Evolutionary conservation across 2,329 filamentous ascomycete genomes (phyloP).

Genomic region (Exophiala mesophila): DNA sequence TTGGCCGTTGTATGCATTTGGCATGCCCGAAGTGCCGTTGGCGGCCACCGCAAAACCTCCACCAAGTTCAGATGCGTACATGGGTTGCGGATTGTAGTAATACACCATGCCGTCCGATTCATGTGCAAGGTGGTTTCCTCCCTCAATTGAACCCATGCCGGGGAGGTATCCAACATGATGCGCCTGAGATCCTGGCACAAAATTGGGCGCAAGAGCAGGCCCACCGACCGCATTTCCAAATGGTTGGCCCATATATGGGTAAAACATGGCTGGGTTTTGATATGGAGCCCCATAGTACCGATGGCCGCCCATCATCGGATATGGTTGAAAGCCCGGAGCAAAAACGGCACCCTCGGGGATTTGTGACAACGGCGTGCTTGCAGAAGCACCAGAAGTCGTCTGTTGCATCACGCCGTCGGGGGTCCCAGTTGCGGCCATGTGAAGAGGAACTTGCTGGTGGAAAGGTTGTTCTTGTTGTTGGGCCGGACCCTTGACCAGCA

Average conservation of each 20-base stretch:
- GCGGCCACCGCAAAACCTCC: slow-evolving; percentile 51
- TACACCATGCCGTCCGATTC: slow-evolving; percentile 96
- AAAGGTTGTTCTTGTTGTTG: slow-evolving; percentile 77
- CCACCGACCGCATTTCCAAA: slow-evolving; percentile 31
- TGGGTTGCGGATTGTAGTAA: slow-evolving; percentile 63
- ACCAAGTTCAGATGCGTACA: slow-evolving; percentile 29
- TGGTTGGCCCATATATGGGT: slow-evolving; percentile 56
- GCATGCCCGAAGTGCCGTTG: slow-evolving; percentile 59
- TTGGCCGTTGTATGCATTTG: slow-evolving; percentile 69
- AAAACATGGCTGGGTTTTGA: slow-evolving; percentile 42
- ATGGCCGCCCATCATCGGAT: slow-evolving; percentile 55
- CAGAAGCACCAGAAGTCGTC: slow-evolving; percentile 65
- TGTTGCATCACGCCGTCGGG: slow-evolving; percentile 41
- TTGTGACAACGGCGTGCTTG: slow-evolving; percentile 73
- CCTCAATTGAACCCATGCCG: slow-evolving; percentile 35
- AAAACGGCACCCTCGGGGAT: slow-evolving; percentile 91
- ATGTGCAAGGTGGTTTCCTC: slow-evolving; percentile 55
- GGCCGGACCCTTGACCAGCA: slow-evolving; percentile 56
- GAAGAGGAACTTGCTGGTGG: slow-evolving; percentile 85
- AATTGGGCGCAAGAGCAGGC: slow-evolving; percentile 23
- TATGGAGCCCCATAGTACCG: slow-evolving; percentile 57
- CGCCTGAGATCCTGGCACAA: slow-evolving; percentile 26
- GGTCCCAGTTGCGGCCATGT: slow-evolving; percentile 44
- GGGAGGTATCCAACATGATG: slow-evolving; percentile 28
- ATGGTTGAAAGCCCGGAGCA: slow-evolving; percentile 82